Evolutionary conservation across 2,329 filamentous ascomycete species (phyloP).

Genomic region (Fonsecaea monophora): DNA sequence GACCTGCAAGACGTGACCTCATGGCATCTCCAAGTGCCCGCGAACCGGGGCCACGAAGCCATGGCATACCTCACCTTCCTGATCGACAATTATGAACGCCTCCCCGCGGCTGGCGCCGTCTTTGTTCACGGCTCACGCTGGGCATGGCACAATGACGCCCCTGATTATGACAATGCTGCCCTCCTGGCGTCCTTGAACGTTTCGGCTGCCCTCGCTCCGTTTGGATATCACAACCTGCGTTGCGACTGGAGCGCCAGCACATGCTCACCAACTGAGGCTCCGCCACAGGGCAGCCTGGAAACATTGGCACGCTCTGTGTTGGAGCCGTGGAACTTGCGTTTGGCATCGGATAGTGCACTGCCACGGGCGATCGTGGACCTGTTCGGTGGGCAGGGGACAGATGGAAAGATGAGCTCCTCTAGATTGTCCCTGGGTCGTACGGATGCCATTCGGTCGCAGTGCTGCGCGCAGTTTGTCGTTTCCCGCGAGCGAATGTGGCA

Average conservation of each 20-base stretch:
- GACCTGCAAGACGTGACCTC: conserved; percentile 45
- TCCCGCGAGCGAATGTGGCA: conserved; percentile 56
- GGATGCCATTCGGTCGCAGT: conserved; percentile 57
- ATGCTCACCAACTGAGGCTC: conserved; percentile 43
- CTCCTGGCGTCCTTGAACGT: conserved; percentile 51
- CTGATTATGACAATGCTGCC: conserved; percentile 54
- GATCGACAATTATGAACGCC: conserved; percentile 54
- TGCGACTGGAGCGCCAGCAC: conserved; percentile 59
- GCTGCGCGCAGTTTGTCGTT: conserved; percentile 65
- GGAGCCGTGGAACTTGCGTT: conserved; percentile 53
- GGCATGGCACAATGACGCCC: conserved; percentile 56
- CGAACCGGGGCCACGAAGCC: conserved; percentile 57
- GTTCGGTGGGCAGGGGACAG: conserved; percentile 49
- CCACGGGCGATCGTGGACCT: conserved; percentile 46
- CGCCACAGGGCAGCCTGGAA: conserved; percentile 53
- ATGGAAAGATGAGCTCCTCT: conserved; percentile 8
- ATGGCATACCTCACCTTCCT: conserved; percentile 57
- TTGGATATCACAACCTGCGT: conserved; percentile 58
- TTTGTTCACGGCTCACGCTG: conserved; percentile 55
- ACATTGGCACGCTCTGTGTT: conserved; percentile 48
- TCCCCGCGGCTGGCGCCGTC: conserved; percentile 50
- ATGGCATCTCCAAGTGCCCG: conserved; percentile 51
- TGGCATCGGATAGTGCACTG: conserved; percentile 49
- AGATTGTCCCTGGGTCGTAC: conserved; percentile 48
- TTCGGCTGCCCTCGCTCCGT: conserved; percentile 46